Percentiles rank a stretch among this genome's conserved stretches.
Conservation (phyloP, 169 alveolate species). For the Babesia bovis region DNA sequence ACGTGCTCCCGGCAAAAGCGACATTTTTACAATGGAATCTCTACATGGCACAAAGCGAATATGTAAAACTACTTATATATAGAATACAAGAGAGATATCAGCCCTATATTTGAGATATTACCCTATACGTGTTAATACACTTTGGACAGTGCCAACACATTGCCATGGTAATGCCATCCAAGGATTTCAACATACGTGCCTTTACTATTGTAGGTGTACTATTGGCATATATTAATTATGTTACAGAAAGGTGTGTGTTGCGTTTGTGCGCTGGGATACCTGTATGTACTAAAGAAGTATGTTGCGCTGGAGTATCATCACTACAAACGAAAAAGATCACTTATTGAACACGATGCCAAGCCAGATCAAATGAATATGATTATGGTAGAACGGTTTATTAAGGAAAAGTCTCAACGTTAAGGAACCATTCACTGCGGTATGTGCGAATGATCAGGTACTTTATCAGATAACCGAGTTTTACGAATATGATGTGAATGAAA, state of each 20-base stretch:
- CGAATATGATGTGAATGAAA: neutral
- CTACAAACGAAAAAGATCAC: constrained; percentile 37
- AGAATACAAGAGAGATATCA: no score
- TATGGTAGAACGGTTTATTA: constrained; percentile 39
- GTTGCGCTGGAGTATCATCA: constrained; percentile 53
- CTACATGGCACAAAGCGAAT: no score
- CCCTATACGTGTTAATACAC: no score
- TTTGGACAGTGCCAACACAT: constrained; percentile 12
- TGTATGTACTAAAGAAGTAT: constrained; percentile 55
- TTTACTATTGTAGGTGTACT: constrained; percentile 25
- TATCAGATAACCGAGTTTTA: constrained; percentile 2
- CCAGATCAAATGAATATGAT: constrained; percentile 53
- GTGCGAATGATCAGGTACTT: constrained; percentile 30
- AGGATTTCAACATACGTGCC: neutral
- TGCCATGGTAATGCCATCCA: constrained; percentile 1
- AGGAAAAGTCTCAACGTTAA: constrained; percentile 34
- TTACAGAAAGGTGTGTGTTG: constrained; percentile 51
- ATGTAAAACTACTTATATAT: no score
- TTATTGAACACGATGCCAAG: constrained; percentile 53
- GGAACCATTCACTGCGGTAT: constrained; percentile 55
- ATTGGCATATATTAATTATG: neutral
- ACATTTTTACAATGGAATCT: constrained; percentile 9
- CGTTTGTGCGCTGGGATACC: constrained; percentile 46
- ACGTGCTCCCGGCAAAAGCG: constrained; percentile 48
- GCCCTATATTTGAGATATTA: no score